Evolutionary conservation across 148 eudicot genomes (phyloP).

Genomic region (Hydrangea macrophylla): DNA sequence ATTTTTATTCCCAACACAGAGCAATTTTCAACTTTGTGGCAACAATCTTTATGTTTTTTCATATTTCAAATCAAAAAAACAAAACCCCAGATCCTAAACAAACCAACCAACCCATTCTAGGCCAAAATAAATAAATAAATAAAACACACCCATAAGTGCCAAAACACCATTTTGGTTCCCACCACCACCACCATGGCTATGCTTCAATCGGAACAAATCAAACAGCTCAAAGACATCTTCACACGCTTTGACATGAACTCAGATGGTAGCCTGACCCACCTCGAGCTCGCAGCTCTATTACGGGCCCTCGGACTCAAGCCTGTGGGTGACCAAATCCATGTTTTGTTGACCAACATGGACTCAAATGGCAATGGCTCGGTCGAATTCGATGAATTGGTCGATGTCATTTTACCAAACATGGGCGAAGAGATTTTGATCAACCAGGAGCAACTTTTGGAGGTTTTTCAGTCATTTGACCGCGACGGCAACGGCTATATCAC

Average conservation of each 20-base stretch:
- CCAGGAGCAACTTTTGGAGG: constrained; percentile 55
- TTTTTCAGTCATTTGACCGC: constrained; percentile 52
- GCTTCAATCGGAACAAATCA: constrained; percentile 38
- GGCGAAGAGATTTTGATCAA: constrained; percentile 37
- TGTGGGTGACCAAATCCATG: constrained; percentile 49
- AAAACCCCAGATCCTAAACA: no score
- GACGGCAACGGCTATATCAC: constrained; percentile 70
- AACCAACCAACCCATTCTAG: no score
- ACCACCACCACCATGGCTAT: constrained; percentile 23
- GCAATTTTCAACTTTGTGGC: no score
- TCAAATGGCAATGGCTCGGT: constrained; percentile 57
- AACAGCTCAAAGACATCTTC: constrained; percentile 57
- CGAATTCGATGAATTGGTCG: constrained; percentile 59
- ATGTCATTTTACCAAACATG: constrained; percentile 47
- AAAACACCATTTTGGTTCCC: neutral
- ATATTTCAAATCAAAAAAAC: no score
- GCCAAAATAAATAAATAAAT: no score
- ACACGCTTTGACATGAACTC: constrained; percentile 62
- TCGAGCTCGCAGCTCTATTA: constrained; percentile 65
- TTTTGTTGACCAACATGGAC: constrained; percentile 48
- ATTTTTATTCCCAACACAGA: no score
- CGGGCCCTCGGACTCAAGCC: constrained; percentile 64
- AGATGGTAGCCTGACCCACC: constrained; percentile 70
- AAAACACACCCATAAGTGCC: no score
- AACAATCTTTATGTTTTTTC: no score